Evolutionary conservation across 1,284 basidiomycete species (phyloP).

Genomic region (Ceratobasidium sp.): DNA sequence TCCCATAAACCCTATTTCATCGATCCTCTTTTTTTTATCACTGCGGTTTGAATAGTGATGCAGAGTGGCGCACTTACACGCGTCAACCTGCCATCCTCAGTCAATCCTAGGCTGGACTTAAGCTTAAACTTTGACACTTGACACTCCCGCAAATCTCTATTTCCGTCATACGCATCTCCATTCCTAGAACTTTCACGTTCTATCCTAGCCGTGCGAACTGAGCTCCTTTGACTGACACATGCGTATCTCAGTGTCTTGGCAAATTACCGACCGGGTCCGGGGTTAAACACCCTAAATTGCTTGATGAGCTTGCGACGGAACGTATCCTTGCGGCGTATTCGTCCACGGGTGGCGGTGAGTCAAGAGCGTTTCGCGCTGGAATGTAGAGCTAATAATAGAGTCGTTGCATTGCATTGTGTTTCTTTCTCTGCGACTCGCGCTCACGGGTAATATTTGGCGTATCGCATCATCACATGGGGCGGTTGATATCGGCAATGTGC

Average conservation of each 20-base stretch:
- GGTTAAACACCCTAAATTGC: constrained; percentile 62
- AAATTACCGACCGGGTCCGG: constrained; percentile 15
- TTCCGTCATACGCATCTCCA: neutral
- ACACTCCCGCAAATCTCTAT: no score
- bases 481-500: no score
- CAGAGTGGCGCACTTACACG: no score
- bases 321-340: constrained; percentile 60
- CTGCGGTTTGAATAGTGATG: no score
- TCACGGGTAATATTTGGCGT: neutral
- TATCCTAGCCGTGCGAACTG: neutral
- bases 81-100: no score
- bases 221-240: neutral
- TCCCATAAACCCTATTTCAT: no score
- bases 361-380: neutral
- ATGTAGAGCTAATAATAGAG: neutral
- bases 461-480: neutral
- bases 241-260: constrained; percentile 33
- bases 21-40: no score
- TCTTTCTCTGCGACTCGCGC: neutral
- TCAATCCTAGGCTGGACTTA: no score
- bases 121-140: no score
- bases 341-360: constrained; percentile 13
- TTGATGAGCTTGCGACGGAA: constrained; percentile 82
- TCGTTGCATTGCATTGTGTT: neutral
- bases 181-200: constrained; percentile 1